Percentiles rank a stretch among this genome's conserved stretches.
phyloP scores from a whole-genome alignment of 1,139 yeast species.

The Lodderomyces metapsilosis region DNA sequence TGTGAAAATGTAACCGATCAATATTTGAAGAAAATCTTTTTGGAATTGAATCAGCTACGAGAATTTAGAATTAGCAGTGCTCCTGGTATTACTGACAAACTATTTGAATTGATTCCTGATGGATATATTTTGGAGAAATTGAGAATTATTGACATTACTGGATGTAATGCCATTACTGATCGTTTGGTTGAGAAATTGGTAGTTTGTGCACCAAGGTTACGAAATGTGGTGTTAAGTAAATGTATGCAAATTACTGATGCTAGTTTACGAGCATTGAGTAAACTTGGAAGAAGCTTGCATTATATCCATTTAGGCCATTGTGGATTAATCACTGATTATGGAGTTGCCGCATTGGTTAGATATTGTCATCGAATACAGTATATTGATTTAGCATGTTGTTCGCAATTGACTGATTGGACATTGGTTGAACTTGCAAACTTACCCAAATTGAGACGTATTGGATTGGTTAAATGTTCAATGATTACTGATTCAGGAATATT shows the following conservation, averaged over 20 bases:
- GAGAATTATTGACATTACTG: slow-evolving; percentile 82
- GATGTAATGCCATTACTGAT: slow-evolving; percentile 81
- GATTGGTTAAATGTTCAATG: slow-evolving; percentile 86
- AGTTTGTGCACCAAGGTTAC: slow-evolving; percentile 73
- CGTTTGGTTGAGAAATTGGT: slow-evolving; percentile 73
- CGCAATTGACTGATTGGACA: slow-evolving; percentile 83
- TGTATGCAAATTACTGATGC: slow-evolving; percentile 87
- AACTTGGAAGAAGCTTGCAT: slow-evolving; percentile 78
- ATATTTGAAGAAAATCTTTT: slow-evolving; percentile 60
- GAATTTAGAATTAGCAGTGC: slow-evolving; percentile 84
- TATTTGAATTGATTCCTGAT: slow-evolving; percentile 49
- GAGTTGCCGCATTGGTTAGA: slow-evolving; percentile 73
- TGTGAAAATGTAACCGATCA: slow-evolving; percentile 73
- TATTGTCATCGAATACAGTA: slow-evolving; percentile 85
- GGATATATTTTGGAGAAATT: slow-evolving; percentile 49
- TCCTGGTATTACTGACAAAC: slow-evolving; percentile 63
- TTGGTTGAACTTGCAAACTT: slow-evolving; percentile 73
- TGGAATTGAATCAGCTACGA: slow-evolving; percentile 65
- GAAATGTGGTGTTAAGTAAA: slow-evolving; percentile 87
- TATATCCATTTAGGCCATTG: slow-evolving; percentile 95
- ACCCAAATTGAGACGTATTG: slow-evolving; percentile 85
- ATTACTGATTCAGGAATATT: slow-evolving; percentile 85
- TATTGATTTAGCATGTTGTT: slow-evolving; percentile 93
- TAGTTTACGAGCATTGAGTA: slow-evolving; percentile 68
- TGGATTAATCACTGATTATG: slow-evolving; percentile 82